These are phyloP conservation scores for Begonia peltatifolia DNA, from an alignment of 306 rosid species.

Conservation along the genomic window DNA sequence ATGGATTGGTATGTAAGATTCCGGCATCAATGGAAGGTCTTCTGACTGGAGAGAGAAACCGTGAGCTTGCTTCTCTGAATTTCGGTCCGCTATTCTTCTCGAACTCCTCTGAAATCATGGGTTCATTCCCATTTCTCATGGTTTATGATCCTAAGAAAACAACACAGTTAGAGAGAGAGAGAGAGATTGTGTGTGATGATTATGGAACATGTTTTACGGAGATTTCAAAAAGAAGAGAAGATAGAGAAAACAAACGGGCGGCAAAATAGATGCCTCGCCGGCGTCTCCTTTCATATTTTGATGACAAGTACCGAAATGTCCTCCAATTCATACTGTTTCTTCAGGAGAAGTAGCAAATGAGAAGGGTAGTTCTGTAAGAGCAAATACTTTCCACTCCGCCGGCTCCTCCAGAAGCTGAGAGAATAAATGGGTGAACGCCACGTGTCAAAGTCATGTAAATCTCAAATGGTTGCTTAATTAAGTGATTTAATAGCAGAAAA, in stretches of 20 bases:
- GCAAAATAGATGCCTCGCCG: conserved; percentile 23
- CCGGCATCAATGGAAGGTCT: conserved; percentile 17
- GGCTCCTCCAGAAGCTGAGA: conserved; percentile 6
- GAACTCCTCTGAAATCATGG: conserved; percentile 19
- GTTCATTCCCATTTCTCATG: conserved; percentile 22
- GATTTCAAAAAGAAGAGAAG: conserved; percentile 7
- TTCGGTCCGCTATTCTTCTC: conserved; percentile 28
- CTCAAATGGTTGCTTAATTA: too few relatives aligned
- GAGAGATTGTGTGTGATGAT: background rate
- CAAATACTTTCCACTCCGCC: conserved; percentile 3
- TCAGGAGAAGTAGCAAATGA: too few relatives aligned
- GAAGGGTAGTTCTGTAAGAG: background rate
- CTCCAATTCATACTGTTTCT: background rate
- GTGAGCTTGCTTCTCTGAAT: conserved; percentile 41
- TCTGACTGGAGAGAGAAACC: conserved; percentile 25
- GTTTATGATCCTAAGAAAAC: background rate
- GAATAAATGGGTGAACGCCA: conserved; percentile 9
- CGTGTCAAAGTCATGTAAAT: conserved; percentile 1
- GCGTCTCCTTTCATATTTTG: conserved; percentile 3
- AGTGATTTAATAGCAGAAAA: too few relatives aligned
- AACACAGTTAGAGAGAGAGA: background rate
- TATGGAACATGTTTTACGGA: background rate
- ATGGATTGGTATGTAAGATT: conserved; percentile 17
- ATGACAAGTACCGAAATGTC: conserved; percentile 9
- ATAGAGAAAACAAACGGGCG: conserved; percentile 21